Percentiles rank a stretch among this genome's conserved stretches.
Conservation (phyloP, 495 filamentous ascomycete species). For the Tuber magnatum region DNA sequence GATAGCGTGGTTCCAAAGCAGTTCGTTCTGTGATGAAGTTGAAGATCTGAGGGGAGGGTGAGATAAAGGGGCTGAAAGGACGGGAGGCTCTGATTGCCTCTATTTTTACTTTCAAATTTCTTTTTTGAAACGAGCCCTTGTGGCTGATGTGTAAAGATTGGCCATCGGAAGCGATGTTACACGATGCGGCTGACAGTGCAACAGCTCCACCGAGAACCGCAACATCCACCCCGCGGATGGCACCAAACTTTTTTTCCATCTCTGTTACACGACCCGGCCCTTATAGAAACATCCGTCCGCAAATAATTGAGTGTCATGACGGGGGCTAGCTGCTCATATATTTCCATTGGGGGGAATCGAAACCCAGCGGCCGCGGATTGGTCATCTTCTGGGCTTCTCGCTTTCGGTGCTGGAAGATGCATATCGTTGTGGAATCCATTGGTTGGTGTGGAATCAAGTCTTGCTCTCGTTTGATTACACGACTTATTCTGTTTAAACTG, state of each 20-base stretch:
- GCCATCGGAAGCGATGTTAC: background rate
- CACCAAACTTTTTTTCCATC: conserved; percentile 7
- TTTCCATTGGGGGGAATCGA: conserved; percentile 81
- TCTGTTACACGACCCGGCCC: background rate
- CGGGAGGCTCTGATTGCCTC: background rate
- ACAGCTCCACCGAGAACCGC: conserved; percentile 5
- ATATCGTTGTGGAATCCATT: conserved; percentile 80
- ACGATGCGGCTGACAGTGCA: background rate
- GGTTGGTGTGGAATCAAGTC: conserved; percentile 49
- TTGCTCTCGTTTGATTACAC: background rate
- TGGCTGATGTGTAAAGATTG: background rate
- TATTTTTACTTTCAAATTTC: background rate
- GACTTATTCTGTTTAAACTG: conserved; percentile 31
- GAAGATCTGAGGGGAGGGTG: background rate
- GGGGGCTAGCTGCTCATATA: conserved; percentile 49
- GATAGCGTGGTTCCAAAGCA: background rate
- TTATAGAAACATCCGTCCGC: background rate
- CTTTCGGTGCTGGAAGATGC: conserved; percentile 83
- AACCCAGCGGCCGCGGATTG: conserved; percentile 88
- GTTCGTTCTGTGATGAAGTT: background rate
- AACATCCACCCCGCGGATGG: conserved; percentile 13
- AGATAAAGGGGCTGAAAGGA: background rate
- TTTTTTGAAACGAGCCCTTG: background rate
- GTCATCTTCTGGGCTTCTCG: conserved; percentile 66
- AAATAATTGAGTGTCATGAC: conserved; percentile 13